A percentile compares a stretch with the other conserved stretches of the same genome.
Evolutionary conservation across 345 rosid species (phyloP).

Genomic region (Xanthoceras sorbifolium): DNA sequence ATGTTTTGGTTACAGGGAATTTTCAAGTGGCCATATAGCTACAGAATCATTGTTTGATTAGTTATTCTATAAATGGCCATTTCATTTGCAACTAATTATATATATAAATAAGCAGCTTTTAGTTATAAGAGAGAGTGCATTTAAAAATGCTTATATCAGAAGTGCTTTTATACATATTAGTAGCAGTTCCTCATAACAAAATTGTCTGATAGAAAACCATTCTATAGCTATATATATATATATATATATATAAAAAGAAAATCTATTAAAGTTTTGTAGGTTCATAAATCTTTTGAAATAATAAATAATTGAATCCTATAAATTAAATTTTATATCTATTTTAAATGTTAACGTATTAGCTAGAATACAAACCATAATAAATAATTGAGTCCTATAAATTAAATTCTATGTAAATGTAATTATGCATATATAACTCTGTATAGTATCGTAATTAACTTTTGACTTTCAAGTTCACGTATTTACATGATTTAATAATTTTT

Average conservation of each 20-base stretch:
- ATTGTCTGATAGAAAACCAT: neutral
- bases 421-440: neutral
- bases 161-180: neutral
- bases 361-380: too few relatives aligned
- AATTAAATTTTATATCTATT: too few relatives aligned
- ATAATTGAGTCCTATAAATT: too few relatives aligned
- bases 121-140: neutral
- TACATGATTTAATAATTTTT: neutral
- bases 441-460: neutral
- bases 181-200: neutral
- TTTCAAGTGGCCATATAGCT: constrained; percentile 9
- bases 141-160: neutral
- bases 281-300: too few relatives aligned
- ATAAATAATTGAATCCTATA: too few relatives aligned
- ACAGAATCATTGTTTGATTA: constrained; percentile 16
- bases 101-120: too few relatives aligned
- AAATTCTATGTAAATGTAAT: too few relatives aligned
- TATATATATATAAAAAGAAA: too few relatives aligned
- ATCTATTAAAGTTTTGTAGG: too few relatives aligned
- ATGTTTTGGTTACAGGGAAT: constrained; percentile 6
- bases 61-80: constrained; percentile 5
- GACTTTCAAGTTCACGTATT: neutral
- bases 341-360: too few relatives aligned
- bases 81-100: neutral
- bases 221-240: neutral